Conservation (phyloP, 331 rosid species). For the Malus hybrid region DNA sequence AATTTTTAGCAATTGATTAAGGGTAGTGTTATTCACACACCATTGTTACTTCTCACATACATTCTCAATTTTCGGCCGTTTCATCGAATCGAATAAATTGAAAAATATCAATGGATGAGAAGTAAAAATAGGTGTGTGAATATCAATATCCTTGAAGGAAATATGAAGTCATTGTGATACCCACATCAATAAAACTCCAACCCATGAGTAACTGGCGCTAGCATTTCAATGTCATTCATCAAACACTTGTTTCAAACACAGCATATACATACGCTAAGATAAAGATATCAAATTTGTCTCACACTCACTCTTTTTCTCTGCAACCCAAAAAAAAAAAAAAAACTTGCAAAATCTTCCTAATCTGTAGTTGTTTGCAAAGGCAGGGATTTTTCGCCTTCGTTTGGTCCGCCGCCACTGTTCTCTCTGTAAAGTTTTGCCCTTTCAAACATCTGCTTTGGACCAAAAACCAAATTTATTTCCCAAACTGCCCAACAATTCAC, state of each 20-base stretch:
- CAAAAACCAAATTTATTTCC: not conserved
- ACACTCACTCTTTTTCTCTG: not conserved
- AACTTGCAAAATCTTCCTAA: constrained; percentile 18
- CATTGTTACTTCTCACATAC: too few species aligned
- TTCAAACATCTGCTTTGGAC: constrained; percentile 34
- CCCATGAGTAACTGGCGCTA: not conserved
- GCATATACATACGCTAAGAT: not conserved
- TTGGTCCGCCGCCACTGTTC: constrained; percentile 12
- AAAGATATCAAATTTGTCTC: not conserved
- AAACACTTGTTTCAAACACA: not conserved
- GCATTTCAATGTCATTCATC: not conserved
- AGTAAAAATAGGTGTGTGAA: too few species aligned
- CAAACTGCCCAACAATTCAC: not conserved
- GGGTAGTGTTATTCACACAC: too few species aligned
- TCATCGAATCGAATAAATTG: too few species aligned
- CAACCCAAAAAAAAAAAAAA: not conserved
- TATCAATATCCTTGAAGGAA: too few species aligned
- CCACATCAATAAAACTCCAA: not conserved
- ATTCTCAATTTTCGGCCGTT: too few species aligned
- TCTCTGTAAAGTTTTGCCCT: constrained; percentile 18
- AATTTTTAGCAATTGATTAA: not conserved
- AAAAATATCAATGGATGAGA: too few species aligned
- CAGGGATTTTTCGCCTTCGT: constrained; percentile 22
- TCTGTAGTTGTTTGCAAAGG: constrained; percentile 20
- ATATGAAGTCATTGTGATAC: too few species aligned